Evolutionary conservation across 2,329 filamentous ascomycete genomes (phyloP).

Genomic region (Zopfia rhizophila): DNA sequence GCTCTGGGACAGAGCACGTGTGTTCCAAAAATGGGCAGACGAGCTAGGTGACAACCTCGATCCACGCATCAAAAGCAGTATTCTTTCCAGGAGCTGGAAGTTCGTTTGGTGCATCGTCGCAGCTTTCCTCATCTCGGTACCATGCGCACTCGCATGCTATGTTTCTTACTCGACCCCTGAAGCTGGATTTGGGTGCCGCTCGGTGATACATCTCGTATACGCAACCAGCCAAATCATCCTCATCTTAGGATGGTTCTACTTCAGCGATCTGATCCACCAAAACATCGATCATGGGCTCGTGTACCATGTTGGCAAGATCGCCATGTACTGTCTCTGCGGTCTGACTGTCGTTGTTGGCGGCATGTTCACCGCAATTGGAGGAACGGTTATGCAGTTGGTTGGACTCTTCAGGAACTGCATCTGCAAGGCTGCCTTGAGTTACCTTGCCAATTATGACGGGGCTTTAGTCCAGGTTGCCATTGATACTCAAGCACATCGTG

Average conservation of each 20-base stretch:
- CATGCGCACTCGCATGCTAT: conserved; percentile 6
- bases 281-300: neutral
- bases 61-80: neutral
- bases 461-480: conserved; percentile 2
- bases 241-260: conserved; percentile 7
- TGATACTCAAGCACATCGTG: conserved; percentile 12
- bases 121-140: conserved; percentile 9
- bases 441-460: neutral
- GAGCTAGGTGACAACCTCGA: neutral
- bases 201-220: conserved; percentile 8
- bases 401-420: conserved; percentile 17
- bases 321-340: conserved; percentile 1
- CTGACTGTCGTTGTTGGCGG: conserved; percentile 1
- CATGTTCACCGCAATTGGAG: conserved; percentile 8
- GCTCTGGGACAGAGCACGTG: conserved; percentile 9
- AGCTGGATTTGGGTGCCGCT: conserved; percentile 16
- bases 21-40: conserved; percentile 6
- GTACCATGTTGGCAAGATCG: neutral
- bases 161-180: conserved; percentile 12
- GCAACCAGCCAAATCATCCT: conserved; percentile 4
- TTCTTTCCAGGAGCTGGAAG: neutral
- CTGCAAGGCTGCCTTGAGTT: conserved; percentile 11
- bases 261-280: conserved; percentile 4
- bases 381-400: conserved; percentile 18
- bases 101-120: conserved; percentile 3